Evolutionary conservation across 1,139 yeast genomes (phyloP), one percentile per base, ranked within the genome.

Genomic region (Candida gigantensis): DNA sequence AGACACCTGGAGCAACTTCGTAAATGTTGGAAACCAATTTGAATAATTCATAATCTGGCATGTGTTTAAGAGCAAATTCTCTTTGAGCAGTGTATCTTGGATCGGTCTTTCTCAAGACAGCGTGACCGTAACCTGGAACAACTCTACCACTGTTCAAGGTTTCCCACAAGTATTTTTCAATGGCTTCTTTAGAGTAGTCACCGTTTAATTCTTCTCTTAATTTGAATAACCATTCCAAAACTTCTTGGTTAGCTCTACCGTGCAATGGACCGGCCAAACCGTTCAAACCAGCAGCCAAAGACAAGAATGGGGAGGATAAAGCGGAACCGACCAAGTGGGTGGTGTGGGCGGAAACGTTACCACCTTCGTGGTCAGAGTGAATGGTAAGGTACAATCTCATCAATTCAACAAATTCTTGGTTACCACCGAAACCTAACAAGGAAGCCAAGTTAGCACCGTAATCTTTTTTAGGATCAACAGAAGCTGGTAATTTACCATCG

Each of bases 201-300:
- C 86, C 85, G 49, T 84, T 74, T 53, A 88, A 77, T 61, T 77
- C 86, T 44, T 77, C 75, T 70, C 79, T 79, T 81, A 89, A 81
- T 64, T 83, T 83, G 66, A 84, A 77, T 60, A 90, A 78, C 85
- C 95, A 90, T 69, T 89, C 89, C 60, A 90, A 81, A 44, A 90
- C 97, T 74, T 90, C 97, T 74, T 90, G 97, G 74, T 90, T 90
- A 52, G 97, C 97, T 70, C 95, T 83, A 50, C 97, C 97, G 69
- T 90, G 97, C 62, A 90, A 80, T 50, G 97, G 97, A 66, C 97
- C 97, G 44, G 97, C 97, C 61, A 90, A 79, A 68, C 97, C 97
- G 72, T 87, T 86, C 64, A 90, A 73, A 66, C 97, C 97, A 41
- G 97, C 96, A 46, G 97, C 84, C 54, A 87, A 81, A 32, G 96